Percentiles rank a stretch among this genome's conserved stretches.
phyloP scores from a whole-genome alignment of 208 protist species.

The Acanthamoeba sp. region DNA sequence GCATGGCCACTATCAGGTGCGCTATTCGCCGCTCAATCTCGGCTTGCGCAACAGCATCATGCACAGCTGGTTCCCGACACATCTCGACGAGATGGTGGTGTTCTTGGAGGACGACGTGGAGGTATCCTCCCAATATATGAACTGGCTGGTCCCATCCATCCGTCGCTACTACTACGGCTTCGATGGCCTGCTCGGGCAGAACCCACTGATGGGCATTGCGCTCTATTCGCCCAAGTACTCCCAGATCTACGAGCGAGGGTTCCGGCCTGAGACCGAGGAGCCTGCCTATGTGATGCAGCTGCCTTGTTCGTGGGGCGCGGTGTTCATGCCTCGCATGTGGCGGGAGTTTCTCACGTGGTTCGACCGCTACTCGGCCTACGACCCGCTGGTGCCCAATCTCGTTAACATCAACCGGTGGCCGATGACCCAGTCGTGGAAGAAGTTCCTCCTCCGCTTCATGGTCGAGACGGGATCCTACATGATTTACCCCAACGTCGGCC shows the following conservation, averaged over 20 bases:
- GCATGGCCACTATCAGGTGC: neutral
- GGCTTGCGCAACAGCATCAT: neutral
- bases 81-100: neutral
- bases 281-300: neutral
- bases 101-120: slow-evolving; percentile 49
- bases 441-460: neutral
- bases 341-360: neutral
- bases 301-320: neutral
- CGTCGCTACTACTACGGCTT: slow-evolving; percentile 27
- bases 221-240: neutral
- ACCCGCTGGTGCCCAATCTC: neutral
- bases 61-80: neutral
- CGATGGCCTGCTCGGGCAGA: neutral
- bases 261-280: neutral
- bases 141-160: neutral
- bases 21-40: neutral
- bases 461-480: neutral
- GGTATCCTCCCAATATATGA: neutral
- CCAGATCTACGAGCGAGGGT: neutral
- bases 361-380: neutral
- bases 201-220: neutral
- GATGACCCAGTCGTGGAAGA: slow-evolving; percentile 1
- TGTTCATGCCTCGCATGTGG: neutral
- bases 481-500: neutral
- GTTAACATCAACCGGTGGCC: slow-evolving; percentile 22